Conservation (phyloP, 2,329 filamentous ascomycete genomes). For the Talaromyces verruculosus region DNA sequence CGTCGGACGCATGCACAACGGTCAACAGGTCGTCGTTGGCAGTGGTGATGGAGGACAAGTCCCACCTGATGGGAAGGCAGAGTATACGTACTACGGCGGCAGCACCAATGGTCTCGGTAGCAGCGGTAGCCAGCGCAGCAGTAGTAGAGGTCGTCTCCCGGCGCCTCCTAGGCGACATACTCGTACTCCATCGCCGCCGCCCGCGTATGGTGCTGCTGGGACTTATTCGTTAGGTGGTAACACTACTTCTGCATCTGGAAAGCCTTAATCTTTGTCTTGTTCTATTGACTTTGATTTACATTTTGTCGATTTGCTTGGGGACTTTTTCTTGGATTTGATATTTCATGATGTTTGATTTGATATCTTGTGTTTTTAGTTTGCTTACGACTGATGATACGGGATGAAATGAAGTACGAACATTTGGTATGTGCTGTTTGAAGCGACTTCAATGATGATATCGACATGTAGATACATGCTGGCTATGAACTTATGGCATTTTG, state of each 20-base stretch:
- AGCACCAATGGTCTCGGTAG: conserved; percentile 5
- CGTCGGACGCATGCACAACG: conserved; percentile 51
- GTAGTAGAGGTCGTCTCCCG: conserved; percentile 28
- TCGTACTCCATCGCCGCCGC: conserved; percentile 41
- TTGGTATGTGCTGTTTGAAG: neutral
- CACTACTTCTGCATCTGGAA: conserved; percentile 32
- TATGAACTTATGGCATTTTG: neutral
- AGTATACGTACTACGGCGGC: conserved; percentile 19
- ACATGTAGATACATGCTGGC: neutral
- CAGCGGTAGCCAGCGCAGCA: conserved; percentile 2
- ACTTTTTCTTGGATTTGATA: neutral
- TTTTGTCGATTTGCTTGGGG: neutral
- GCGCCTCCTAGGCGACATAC: conserved; percentile 36
- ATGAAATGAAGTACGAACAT: neutral
- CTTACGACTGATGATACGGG: neutral
- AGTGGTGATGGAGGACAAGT: conserved; percentile 47
- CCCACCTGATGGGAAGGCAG: conserved; percentile 5
- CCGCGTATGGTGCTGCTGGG: conserved; percentile 40
- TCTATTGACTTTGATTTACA: neutral
- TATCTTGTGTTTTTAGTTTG: neutral
- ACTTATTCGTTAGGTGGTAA: conserved; percentile 36
- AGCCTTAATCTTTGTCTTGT: conserved; percentile 27
- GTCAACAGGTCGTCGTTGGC: conserved; percentile 50
- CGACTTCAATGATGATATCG: too few relatives aligned
- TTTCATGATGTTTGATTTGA: neutral